Evolutionary conservation across 345 rosid genomes (phyloP).

Genomic region (Bruguiera parviflora): DNA sequence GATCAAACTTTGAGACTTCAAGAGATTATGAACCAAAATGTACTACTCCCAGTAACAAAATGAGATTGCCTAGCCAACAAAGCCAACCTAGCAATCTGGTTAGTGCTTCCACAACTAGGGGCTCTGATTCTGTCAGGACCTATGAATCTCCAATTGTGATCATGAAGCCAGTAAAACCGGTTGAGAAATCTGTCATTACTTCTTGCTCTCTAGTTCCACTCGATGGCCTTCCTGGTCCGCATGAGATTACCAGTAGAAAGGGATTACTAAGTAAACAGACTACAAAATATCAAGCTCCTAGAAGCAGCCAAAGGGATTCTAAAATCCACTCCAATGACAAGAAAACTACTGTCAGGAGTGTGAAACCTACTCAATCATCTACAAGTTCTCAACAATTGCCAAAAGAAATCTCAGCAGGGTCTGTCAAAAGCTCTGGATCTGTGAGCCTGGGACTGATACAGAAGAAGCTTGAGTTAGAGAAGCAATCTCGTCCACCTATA

Average conservation of each 20-base stretch:
- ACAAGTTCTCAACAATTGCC: slow-evolving; percentile 42
- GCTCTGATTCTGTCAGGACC: slow-evolving; percentile 37
- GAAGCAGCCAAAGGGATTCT: slow-evolving; percentile 37
- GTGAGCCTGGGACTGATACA: slow-evolving; percentile 80
- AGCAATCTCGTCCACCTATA: slow-evolving; percentile 77
- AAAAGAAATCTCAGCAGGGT: slow-evolving; percentile 42
- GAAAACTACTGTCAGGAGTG: slow-evolving; percentile 43
- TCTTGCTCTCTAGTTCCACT: slow-evolving; percentile 53
- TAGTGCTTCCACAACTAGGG: slow-evolving; percentile 32
- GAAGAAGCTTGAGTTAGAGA: slow-evolving; percentile 66
- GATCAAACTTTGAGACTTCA: slow-evolving; percentile 41
- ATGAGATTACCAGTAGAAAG: slow-evolving; percentile 42
- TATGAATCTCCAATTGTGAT: slow-evolving; percentile 91
- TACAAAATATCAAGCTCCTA: slow-evolving; percentile 44
- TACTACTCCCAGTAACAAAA: slow-evolving; percentile 35
- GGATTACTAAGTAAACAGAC: slow-evolving; percentile 33
- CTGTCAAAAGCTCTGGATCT: slow-evolving; percentile 56
- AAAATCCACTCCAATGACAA: slow-evolving; percentile 42
- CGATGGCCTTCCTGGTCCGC: slow-evolving; percentile 43
- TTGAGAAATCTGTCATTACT: slow-evolving; percentile 56
- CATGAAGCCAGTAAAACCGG: slow-evolving; percentile 88
- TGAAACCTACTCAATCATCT: slow-evolving; percentile 36
- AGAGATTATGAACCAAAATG: slow-evolving; percentile 39
- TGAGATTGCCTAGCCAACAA: slow-evolving; percentile 30
- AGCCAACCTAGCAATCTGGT: slow-evolving; percentile 23